Conservation (phyloP, 345 rosid species). For the Litchi chinensis region DNA sequence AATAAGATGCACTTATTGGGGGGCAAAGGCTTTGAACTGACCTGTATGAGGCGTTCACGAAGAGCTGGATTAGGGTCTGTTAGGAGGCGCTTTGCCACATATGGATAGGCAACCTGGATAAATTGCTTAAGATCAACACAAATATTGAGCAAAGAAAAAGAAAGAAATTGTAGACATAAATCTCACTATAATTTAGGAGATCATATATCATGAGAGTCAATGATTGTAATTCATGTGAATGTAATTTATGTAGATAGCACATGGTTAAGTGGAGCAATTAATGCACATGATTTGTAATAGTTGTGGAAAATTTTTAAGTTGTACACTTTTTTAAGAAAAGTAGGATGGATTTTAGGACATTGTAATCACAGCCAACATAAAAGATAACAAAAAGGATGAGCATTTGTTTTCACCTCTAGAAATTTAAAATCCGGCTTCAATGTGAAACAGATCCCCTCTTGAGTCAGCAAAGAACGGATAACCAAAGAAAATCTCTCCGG, state of each 20-base stretch:
- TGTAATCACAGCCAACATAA: not conserved
- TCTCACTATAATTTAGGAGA: not conserved
- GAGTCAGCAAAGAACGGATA: conserved; percentile 89
- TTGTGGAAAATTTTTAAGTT: not conserved
- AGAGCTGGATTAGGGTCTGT: conserved; percentile 99
- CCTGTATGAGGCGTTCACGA: conserved; percentile 96
- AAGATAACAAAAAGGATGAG: not conserved
- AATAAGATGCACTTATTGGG: not conserved
- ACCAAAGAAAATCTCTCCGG: conserved; percentile 98
- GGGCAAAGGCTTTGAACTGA: conserved; percentile 27
- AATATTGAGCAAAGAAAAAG: not conserved
- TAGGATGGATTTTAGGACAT: not conserved
- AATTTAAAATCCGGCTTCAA: conserved; percentile 94
- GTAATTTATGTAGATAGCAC: too few relatives aligned
- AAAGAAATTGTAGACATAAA: not conserved
- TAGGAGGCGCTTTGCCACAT: conserved; percentile 91
- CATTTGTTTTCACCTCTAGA: conserved; percentile 70
- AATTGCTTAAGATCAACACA: conserved; percentile 24
- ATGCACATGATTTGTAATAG: not conserved
- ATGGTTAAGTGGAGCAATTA: not conserved
- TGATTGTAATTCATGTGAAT: not conserved
- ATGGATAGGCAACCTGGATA: conserved; percentile 93
- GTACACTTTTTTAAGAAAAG: not conserved
- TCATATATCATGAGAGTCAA: not conserved
- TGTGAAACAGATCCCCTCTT: conserved; percentile 97